Evolutionary conservation across 108 stramenopile species (phyloP).

Genomic region (Pseudonitzschia pungens): DNA sequence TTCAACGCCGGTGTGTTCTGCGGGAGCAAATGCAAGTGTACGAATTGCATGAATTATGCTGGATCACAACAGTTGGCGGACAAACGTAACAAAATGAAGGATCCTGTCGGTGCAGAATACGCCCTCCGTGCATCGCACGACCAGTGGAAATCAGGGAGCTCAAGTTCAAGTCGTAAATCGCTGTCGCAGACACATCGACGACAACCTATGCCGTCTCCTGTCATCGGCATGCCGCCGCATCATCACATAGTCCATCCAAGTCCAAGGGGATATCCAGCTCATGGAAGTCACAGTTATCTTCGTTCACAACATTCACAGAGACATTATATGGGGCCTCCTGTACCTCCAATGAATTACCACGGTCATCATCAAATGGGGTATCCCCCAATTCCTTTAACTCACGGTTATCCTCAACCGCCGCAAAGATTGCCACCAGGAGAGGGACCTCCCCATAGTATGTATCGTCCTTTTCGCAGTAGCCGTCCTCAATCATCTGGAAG

Average conservation of each 20-base stretch:
- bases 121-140: conserved; percentile 71
- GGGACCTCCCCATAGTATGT: conserved; percentile 26
- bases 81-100: conserved; percentile 82
- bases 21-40: conserved; percentile 93
- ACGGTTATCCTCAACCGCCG: conserved; percentile 22
- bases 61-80: conserved; percentile 81
- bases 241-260: conserved; percentile 41
- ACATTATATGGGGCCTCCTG: conserved; percentile 20
- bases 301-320: conserved; percentile 8
- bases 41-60: conserved; percentile 82
- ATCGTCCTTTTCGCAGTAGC: conserved; percentile 15
- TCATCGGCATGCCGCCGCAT: conserved; percentile 2
- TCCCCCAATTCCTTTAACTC: conserved; percentile 40
- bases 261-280: conserved; percentile 23
- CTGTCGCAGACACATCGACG: conserved; percentile 14
- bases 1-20: conserved; percentile 92
- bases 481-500: conserved; percentile 15
- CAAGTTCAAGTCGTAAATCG: conserved; percentile 4
- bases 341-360: conserved; percentile 26
- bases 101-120: conserved; percentile 65
- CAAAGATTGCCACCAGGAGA: conserved; percentile 12
- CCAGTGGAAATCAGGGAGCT: conserved; percentile 50
- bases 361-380: conserved; percentile 36
- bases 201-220: conserved; percentile 23
- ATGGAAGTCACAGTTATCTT: conserved; percentile 17